Percentiles rank a stretch among this genome's conserved stretches.
Evolutionary conservation across 2,329 filamentous ascomycete species (phyloP).

Genomic region (Colletotrichum ledebouriae): DNA sequence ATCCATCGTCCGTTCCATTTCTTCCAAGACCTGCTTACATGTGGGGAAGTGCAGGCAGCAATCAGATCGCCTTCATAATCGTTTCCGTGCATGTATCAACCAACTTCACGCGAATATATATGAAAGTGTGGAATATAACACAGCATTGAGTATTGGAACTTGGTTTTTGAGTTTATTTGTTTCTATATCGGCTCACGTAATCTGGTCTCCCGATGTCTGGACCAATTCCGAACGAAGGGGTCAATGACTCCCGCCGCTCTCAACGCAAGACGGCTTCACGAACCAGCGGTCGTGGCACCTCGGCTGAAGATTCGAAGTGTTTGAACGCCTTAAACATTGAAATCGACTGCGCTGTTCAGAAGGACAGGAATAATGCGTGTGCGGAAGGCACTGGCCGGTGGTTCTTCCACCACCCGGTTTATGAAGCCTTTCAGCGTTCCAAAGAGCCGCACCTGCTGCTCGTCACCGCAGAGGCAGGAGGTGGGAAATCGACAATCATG

Average conservation of each 20-base stretch:
- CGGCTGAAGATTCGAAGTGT: slow-evolving; percentile 3
- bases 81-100: not conserved
- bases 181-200: not conserved
- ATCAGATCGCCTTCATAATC: not conserved
- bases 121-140: not conserved
- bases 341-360: not conserved
- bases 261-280: not conserved
- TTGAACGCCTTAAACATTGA: slow-evolving; percentile 3
- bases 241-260: not conserved
- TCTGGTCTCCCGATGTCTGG: not conserved
- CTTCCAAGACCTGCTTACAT: slow-evolving; percentile 4
- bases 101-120: not conserved
- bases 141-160: not conserved
- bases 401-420: slow-evolving; percentile 14
- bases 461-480: slow-evolving; percentile 18
- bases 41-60: slow-evolving; percentile 8
- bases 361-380: slow-evolving; percentile 7
- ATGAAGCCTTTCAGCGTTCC: slow-evolving; percentile 9
- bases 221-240: not conserved
- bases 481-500: slow-evolving; percentile 14
- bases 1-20: slow-evolving; percentile 7
- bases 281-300: not conserved
- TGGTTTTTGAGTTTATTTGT: not conserved
- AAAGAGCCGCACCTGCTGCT: not conserved
- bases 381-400: slow-evolving; percentile 13